phyloP scores from a whole-genome alignment of 257 asterid species.

The Craterostigma plantagineum region DNA sequence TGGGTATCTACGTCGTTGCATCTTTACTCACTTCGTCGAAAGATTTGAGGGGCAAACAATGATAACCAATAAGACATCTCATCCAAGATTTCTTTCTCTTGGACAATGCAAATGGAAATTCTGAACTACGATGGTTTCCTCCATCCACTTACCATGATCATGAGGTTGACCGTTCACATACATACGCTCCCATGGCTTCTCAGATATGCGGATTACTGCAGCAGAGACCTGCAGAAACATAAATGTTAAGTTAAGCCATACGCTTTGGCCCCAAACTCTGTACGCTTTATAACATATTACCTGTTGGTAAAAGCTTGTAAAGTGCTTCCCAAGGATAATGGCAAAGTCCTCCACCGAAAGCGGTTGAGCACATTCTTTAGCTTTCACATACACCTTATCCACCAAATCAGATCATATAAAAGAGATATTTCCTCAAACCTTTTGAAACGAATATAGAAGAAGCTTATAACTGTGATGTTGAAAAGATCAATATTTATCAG shows the following conservation, averaged over 20 bases:
- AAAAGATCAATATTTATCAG: no score
- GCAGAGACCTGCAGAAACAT: slow-evolving; percentile 40
- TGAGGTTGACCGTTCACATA: slow-evolving; percentile 54
- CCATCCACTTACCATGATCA: slow-evolving; percentile 77
- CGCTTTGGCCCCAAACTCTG: neutral
- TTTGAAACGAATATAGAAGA: no score
- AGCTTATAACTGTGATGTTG: no score
- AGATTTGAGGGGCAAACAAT: no score
- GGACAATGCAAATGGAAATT: neutral
- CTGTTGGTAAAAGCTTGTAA: slow-evolving; percentile 58
- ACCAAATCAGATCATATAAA: neutral
- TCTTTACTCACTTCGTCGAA: no score
- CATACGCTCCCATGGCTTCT: slow-evolving; percentile 96
- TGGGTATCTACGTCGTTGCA: neutral
- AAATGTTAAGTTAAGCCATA: neutral
- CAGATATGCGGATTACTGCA: slow-evolving; percentile 53
- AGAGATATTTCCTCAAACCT: no score
- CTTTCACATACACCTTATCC: slow-evolving; percentile 81
- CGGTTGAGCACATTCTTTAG: slow-evolving; percentile 57
- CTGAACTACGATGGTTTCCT: no score
- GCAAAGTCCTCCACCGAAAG: slow-evolving; percentile 81
- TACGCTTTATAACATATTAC: slow-evolving; percentile 20
- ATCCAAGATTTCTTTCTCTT: no score
- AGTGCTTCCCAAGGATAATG: slow-evolving; percentile 71
- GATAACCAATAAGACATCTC: no score